Evolutionary conservation across 495 filamentous ascomycete genomes (phyloP), one percentile per base, ranked within the genome.

Genomic region (Penicillium canescens): DNA sequence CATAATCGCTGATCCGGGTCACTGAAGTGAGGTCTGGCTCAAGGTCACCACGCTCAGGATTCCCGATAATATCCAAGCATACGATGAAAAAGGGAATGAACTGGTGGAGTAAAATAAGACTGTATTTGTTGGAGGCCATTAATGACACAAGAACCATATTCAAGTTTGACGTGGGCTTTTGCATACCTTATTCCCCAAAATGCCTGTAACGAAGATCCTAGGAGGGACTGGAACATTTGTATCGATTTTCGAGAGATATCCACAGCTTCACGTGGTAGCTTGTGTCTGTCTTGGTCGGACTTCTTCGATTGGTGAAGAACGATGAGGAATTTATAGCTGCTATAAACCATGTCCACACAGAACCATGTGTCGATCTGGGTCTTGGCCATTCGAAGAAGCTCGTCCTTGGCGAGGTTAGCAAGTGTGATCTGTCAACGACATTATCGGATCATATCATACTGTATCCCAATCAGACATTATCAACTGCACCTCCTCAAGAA

Each of bases 251-350:
- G 6, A 7, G 28, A 3, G 23, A 54, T 34, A 42, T 51, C 50
- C 5, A 54, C 31, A 11, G 50, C 45, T 6, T 45, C 36, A 13
- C 21, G 28, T 31, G 58, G 46, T 9, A 54, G 24, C 14, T 7
- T 12, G 1, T 28, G 39, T 10, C 50, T 31, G 8, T 31, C 34
- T 2, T 41, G 54, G 20, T 54, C 38, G 34, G 46, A 53, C 35
- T 33, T 54, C 31, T 62, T 62, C 1, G 55, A 55, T 33, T 61
- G 57, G 20, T 57, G 39, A 31, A 64, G 52, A 3, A 61, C 31
- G 21, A 64, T 61, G 23, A 64, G 51, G 44, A 61, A 56, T 39
- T 58, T 57, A 48, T 60, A 61, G 35, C 51, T 54, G 51, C 52
- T 57, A 21, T 61, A 55, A 0, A 64, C 18, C 12, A 64, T 56